These are phyloP conservation scores for Tulasnella sp. DNA, from an alignment of 768 basidiomycete genomes.

Conservation along the genomic window DNA sequence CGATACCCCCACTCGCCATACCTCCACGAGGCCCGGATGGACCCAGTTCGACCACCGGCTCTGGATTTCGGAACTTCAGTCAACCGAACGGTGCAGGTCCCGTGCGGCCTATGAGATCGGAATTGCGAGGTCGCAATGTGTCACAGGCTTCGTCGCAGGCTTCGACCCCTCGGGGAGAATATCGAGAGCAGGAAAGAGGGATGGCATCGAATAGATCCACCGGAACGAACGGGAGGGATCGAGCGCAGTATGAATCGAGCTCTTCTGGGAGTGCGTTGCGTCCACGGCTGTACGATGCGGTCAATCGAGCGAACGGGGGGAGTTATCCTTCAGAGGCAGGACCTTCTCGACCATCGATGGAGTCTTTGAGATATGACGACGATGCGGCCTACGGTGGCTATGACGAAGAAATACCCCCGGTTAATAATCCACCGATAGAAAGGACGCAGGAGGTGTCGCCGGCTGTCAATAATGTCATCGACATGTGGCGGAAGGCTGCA, in stretches of 20 bases:
- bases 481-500: slow-evolving; percentile 60
- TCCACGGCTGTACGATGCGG: background rate
- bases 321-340: background rate
- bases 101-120: slow-evolving; percentile 1
- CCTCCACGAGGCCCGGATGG: background rate
- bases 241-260: background rate
- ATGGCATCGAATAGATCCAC: background rate
- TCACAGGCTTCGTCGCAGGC: background rate
- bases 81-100: background rate
- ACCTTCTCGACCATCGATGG: slow-evolving; percentile 2
- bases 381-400: background rate
- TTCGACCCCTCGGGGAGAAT: background rate
- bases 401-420: background rate
- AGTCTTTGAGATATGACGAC: background rate
- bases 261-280: background rate
- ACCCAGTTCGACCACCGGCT: background rate
- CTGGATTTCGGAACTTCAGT: background rate
- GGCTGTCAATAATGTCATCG: slow-evolving; percentile 32
- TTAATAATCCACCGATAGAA: background rate
- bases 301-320: background rate
- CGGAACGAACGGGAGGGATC: background rate
- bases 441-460: background rate
- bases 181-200: background rate
- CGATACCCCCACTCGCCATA: background rate
- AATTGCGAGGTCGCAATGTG: slow-evolving; percentile 3